phyloP scores from a whole-genome alignment of 2,329 filamentous ascomycete genomes.

The Drechslera avenae region DNA sequence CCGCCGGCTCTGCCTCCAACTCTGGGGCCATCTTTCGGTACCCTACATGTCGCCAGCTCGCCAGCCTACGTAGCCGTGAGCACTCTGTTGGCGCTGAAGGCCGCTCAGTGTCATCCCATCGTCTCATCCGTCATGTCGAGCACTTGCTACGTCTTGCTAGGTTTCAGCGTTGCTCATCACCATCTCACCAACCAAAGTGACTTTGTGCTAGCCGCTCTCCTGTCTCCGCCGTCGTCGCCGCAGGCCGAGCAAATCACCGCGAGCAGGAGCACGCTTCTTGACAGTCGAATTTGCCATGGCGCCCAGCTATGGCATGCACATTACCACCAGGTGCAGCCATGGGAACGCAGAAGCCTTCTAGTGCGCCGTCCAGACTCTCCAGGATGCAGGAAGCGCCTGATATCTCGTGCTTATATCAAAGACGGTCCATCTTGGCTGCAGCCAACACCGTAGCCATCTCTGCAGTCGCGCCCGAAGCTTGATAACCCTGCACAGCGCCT shows the following conservation, averaged over 20 bases:
- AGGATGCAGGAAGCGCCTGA: conserved; percentile 12
- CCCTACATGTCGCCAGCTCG: too few species aligned
- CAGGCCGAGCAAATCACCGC: conserved; percentile 9
- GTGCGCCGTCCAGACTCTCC: conserved; percentile 24
- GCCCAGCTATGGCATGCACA: not conserved
- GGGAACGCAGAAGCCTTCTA: conserved; percentile 10
- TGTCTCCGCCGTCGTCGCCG: conserved; percentile 1
- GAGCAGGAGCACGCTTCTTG: not conserved
- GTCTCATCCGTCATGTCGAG: not conserved
- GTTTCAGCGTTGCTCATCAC: conserved; percentile 4
- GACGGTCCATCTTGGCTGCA: conserved; percentile 10
- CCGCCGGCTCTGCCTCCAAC: not conserved
- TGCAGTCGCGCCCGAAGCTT: not conserved
- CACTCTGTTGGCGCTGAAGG: too few species aligned
- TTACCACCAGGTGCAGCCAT: conserved; percentile 7
- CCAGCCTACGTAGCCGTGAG: too few species aligned
- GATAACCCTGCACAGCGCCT: not conserved
- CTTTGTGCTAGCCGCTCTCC: conserved; percentile 7
- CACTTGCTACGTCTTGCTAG: not conserved
- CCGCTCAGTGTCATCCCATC: not conserved
- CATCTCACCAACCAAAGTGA: conserved; percentile 5
- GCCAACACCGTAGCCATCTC: not conserved
- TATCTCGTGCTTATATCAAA: conserved; percentile 21
- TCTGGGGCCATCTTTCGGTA: too few species aligned
- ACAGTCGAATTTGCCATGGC: not conserved